Evolutionary conservation across 306 rosid genomes (phyloP).

Genomic region (Rubus parviflorus): DNA sequence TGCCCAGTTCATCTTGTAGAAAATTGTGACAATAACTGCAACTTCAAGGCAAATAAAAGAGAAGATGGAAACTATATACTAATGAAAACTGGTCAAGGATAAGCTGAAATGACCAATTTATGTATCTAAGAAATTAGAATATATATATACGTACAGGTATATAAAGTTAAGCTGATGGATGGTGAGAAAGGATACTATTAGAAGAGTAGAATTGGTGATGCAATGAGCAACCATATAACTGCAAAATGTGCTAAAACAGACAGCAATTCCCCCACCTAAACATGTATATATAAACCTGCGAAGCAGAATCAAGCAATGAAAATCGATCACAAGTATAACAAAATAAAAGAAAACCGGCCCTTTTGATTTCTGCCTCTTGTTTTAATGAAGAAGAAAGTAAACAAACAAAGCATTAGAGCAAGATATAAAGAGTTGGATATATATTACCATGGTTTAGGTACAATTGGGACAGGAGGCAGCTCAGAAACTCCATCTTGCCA

Average conservation of each 20-base stretch:
- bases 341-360: background rate
- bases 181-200: slow-evolving; percentile 45
- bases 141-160: too few species aligned
- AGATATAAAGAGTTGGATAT: background rate
- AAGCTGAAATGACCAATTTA: background rate
- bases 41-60: slow-evolving; percentile 37
- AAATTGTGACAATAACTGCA: slow-evolving; percentile 25
- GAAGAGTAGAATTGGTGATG: slow-evolving; percentile 30
- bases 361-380: background rate
- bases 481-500: slow-evolving; percentile 40
- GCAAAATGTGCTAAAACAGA: slow-evolving; percentile 46
- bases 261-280: slow-evolving; percentile 49
- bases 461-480: slow-evolving; percentile 13
- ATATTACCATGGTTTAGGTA: slow-evolving; percentile 42
- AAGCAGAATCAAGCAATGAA: slow-evolving; percentile 18
- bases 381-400: background rate
- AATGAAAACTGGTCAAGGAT: slow-evolving; percentile 32
- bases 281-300: slow-evolving; percentile 54
- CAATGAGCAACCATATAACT: slow-evolving; percentile 40
- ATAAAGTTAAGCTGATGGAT: background rate
- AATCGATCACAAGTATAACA: background rate
- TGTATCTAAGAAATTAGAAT: too few species aligned
- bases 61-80: slow-evolving; percentile 40
- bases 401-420: background rate
- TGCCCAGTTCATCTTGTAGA: slow-evolving; percentile 44